These are phyloP conservation scores for Amanita pseudoporphyria DNA, from an alignment of 768 basidiomycete genomes.

Conservation along the genomic window DNA sequence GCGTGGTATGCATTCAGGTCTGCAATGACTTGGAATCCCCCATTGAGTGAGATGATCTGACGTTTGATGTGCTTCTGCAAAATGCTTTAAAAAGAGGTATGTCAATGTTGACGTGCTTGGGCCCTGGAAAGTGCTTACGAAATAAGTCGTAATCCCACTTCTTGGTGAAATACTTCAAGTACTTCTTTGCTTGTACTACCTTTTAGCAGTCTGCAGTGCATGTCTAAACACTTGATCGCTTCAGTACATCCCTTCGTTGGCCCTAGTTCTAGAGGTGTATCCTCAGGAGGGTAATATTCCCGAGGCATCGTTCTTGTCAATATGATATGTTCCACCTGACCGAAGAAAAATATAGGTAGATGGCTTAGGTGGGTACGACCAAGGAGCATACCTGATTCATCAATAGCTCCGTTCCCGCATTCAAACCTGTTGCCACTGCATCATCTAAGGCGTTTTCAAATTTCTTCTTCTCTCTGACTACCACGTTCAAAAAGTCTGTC, in stretches of 20 bases:
- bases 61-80: slow-evolving; percentile 95
- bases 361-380: not conserved
- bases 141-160: slow-evolving; percentile 86
- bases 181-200: slow-evolving; percentile 96
- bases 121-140: slow-evolving; percentile 39
- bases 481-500: slow-evolving; percentile 87
- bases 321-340: slow-evolving; percentile 89
- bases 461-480: slow-evolving; percentile 92
- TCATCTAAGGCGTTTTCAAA: slow-evolving; percentile 93
- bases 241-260: slow-evolving; percentile 86
- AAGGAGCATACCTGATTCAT: slow-evolving; percentile 72
- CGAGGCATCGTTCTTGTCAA: slow-evolving; percentile 70
- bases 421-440: slow-evolving; percentile 86
- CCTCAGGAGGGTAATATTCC: slow-evolving; percentile 87
- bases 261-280: slow-evolving; percentile 66
- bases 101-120: too few species aligned
- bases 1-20: slow-evolving; percentile 91
- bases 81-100: slow-evolving; percentile 47
- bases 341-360: not conserved
- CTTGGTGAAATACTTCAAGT: slow-evolving; percentile 95
- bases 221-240: slow-evolving; percentile 80
- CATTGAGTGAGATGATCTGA: slow-evolving; percentile 89
- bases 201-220: slow-evolving; percentile 84
- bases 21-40: slow-evolving; percentile 93
- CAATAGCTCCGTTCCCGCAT: slow-evolving; percentile 89